Conservation (phyloP, 2,329 filamentous ascomycete species). For the Coniella vitis region DNA sequence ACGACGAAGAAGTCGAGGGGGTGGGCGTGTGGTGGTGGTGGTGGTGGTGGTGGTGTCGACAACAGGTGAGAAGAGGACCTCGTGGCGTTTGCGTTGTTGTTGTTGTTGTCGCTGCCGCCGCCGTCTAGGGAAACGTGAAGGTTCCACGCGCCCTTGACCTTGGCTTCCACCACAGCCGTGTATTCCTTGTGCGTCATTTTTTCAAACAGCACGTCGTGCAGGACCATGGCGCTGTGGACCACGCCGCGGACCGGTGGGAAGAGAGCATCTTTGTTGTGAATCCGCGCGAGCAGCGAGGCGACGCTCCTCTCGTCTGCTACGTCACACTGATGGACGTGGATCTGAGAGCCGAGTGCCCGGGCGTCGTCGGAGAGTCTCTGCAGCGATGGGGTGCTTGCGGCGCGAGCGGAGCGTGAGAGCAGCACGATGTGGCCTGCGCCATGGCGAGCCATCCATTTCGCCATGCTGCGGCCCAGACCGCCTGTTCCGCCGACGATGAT, state of each 20-base stretch:
- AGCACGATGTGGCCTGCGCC: constrained; percentile 17
- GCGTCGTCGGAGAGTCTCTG: constrained; percentile 10
- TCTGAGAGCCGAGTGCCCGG: constrained; percentile 29
- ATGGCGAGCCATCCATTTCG: constrained; percentile 16
- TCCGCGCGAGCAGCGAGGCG: constrained; percentile 36
- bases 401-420: constrained; percentile 14
- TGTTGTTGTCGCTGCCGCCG: too few relatives aligned
- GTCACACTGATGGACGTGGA: constrained; percentile 39
- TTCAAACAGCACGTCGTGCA: constrained; percentile 42
- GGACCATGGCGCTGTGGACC: constrained; percentile 31
- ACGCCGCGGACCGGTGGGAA: constrained; percentile 30
- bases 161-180: constrained; percentile 40
- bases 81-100: too few relatives aligned
- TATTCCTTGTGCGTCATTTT: constrained; percentile 47
- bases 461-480: constrained; percentile 20
- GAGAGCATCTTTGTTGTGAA: constrained; percentile 25
- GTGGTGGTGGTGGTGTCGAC: too few relatives aligned
- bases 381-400: not conserved
- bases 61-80: too few relatives aligned
- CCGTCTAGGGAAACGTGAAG: constrained; percentile 11
- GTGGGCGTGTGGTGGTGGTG: too few relatives aligned
- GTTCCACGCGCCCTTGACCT: constrained; percentile 38
- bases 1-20: constrained; percentile 32
- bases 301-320: constrained; percentile 24
- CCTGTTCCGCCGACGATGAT: constrained; percentile 23